A percentile compares a stretch with the other conserved stretches of the same genome.
phyloP scores from a whole-genome alignment of 140 eudicot genomes.

The Artemisia princeps region DNA sequence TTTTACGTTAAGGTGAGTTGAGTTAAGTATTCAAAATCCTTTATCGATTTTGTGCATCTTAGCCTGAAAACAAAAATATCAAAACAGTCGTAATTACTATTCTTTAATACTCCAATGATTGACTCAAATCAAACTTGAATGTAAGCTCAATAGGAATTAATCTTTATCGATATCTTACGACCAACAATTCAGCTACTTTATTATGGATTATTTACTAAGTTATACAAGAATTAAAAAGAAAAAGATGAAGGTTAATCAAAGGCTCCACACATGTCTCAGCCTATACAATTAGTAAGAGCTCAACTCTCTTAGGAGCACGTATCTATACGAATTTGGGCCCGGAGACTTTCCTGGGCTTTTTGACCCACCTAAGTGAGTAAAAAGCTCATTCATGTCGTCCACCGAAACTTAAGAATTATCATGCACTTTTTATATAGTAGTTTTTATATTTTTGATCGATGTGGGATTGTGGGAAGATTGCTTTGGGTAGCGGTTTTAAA shows the following conservation, averaged over 20 bases:
- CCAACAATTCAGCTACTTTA: too few relatives aligned
- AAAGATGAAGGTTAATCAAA: background rate
- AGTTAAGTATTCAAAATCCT: too few relatives aligned
- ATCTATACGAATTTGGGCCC: constrained; percentile 1
- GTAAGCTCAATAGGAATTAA: too few relatives aligned
- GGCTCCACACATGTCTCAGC: constrained; percentile 4
- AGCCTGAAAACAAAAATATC: too few relatives aligned
- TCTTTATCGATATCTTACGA: too few relatives aligned
- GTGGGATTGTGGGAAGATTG: background rate
- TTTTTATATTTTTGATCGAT: background rate
- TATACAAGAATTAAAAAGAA: background rate
- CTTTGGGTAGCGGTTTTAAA: too few relatives aligned
- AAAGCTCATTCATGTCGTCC: constrained; percentile 1
- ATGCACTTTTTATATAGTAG: background rate
- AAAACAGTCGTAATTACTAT: too few relatives aligned
- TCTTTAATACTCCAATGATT: too few relatives aligned
- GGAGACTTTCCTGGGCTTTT: constrained; percentile 9
- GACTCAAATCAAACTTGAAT: too few relatives aligned
- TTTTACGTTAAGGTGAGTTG: too few relatives aligned
- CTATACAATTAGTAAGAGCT: background rate
- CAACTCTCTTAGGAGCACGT: background rate
- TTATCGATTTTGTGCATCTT: too few relatives aligned
- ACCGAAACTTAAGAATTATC: background rate
- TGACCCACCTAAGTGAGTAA: background rate
- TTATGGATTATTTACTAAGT: too few relatives aligned